phyloP scores from a whole-genome alignment of 192 early-diverging fungal species.

The Gryganskiella cystojenkinii region DNA sequence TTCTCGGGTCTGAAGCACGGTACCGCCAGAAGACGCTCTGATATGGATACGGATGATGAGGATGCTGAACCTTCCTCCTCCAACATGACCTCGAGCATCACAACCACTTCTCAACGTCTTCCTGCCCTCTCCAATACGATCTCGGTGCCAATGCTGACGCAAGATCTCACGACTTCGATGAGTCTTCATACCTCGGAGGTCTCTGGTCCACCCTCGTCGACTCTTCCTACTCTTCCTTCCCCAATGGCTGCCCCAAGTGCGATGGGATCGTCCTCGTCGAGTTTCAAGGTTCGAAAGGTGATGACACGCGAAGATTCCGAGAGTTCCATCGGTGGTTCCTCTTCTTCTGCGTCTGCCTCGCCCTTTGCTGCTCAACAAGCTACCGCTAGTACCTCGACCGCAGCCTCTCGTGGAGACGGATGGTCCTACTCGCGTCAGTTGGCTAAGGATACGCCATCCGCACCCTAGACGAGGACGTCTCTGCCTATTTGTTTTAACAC shows the following conservation, averaged over 20 bases:
- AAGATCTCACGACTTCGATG: constrained; percentile 45
- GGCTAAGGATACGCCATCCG: constrained; percentile 34
- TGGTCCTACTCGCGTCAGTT: constrained; percentile 51
- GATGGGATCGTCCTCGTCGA: background rate
- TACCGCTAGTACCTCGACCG: background rate
- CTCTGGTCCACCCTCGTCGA: constrained; percentile 23
- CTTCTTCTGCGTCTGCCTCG: background rate
- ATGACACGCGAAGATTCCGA: constrained; percentile 37
- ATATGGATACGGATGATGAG: constrained; percentile 45
- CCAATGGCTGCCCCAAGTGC: background rate
- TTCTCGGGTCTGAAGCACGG: constrained; percentile 12
- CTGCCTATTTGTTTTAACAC: constrained; percentile 1
- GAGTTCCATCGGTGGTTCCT: constrained; percentile 6
- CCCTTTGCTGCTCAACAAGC: too few species aligned
- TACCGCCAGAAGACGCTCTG: constrained; percentile 33
- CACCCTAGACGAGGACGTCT: constrained; percentile 5
- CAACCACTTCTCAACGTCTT: too few species aligned
- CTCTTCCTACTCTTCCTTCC: constrained; percentile 1
- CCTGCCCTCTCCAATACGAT: background rate
- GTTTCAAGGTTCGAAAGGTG: constrained; percentile 40
- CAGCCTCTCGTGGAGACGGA: constrained; percentile 11
- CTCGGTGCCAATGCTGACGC: constrained; percentile 46
- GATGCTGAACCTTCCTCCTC: background rate
- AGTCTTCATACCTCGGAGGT: constrained; percentile 24
- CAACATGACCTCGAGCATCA: too few species aligned